Conservation (phyloP, 306 rosid genomes). For the Prunus kanzakura region DNA sequence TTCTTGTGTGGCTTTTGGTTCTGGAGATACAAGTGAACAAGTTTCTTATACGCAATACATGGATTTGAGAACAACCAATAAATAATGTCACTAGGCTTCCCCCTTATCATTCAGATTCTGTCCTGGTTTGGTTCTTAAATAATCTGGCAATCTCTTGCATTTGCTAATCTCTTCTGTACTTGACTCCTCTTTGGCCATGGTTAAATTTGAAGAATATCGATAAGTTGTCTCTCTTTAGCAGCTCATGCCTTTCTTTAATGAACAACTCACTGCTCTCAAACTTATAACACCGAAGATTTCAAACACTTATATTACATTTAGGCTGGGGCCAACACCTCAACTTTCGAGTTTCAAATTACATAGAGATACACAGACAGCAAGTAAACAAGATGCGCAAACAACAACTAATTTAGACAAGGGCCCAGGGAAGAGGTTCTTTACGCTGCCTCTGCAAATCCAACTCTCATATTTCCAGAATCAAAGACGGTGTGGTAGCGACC, state of each 20-base stretch:
- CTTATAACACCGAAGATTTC: background rate
- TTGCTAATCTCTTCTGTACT: too few relatives aligned
- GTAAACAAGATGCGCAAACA: background rate
- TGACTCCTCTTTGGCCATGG: too few relatives aligned
- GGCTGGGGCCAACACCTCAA: background rate
- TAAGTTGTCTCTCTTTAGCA: too few relatives aligned
- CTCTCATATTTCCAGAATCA: conserved; percentile 65
- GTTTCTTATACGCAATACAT: too few relatives aligned
- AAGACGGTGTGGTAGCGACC: conserved; percentile 87
- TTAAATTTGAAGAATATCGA: too few relatives aligned
- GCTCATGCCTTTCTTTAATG: too few relatives aligned
- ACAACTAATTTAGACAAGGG: background rate
- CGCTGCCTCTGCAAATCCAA: conserved; percentile 89
- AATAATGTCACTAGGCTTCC: too few relatives aligned
- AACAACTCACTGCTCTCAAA: background rate
- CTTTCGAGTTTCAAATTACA: conserved; percentile 2
- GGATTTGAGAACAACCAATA: too few relatives aligned
- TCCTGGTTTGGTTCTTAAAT: too few relatives aligned
- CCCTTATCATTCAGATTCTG: too few relatives aligned
- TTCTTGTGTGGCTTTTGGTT: too few relatives aligned
- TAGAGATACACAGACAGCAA: background rate
- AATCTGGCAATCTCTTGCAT: background rate
- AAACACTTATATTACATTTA: background rate
- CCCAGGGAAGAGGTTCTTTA: conserved; percentile 24
- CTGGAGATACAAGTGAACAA: too few relatives aligned